These are phyloP conservation scores for Chytriomyces hyalinus DNA, from an alignment of 192 early-diverging fungal genomes.

Conservation along the genomic window DNA sequence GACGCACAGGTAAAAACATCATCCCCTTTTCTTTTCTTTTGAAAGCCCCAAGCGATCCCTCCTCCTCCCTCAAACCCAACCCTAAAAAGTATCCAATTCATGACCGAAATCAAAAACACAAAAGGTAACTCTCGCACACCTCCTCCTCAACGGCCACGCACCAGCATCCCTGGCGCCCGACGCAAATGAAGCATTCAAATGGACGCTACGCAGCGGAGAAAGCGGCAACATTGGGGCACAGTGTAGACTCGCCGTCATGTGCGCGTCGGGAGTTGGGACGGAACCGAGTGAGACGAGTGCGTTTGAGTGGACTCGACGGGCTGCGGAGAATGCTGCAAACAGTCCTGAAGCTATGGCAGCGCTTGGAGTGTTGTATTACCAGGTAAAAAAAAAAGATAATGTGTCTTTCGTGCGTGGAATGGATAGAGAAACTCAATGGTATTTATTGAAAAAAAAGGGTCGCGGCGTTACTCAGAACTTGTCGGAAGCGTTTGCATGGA, in stretches of 20 bases:
- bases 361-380: conserved; percentile 17
- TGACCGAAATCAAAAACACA: too few relatives aligned
- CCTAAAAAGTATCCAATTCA: too few relatives aligned
- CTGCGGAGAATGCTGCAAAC: not conserved
- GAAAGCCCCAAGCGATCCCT: too few relatives aligned
- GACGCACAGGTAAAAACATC: not conserved
- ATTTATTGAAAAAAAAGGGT: not conserved
- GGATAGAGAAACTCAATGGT: too few relatives aligned
- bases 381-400: not conserved
- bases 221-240: conserved; percentile 17
- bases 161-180: not conserved
- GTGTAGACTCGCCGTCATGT: conserved; percentile 10
- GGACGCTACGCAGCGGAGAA: not conserved
- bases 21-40: too few relatives aligned
- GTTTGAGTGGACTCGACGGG: conserved; percentile 13
- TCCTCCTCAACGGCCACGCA: not conserved
- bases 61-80: too few relatives aligned
- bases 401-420: too few relatives aligned
- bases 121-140: not conserved
- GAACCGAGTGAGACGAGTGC: not conserved
- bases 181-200: not conserved
- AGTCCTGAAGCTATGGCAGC: conserved; percentile 7
- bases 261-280: not conserved
- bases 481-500: conserved; percentile 1
- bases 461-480: not conserved